phyloP scores from a whole-genome alignment of 2,329 filamentous ascomycete genomes.

The Colletotrichum ledebouriae region DNA sequence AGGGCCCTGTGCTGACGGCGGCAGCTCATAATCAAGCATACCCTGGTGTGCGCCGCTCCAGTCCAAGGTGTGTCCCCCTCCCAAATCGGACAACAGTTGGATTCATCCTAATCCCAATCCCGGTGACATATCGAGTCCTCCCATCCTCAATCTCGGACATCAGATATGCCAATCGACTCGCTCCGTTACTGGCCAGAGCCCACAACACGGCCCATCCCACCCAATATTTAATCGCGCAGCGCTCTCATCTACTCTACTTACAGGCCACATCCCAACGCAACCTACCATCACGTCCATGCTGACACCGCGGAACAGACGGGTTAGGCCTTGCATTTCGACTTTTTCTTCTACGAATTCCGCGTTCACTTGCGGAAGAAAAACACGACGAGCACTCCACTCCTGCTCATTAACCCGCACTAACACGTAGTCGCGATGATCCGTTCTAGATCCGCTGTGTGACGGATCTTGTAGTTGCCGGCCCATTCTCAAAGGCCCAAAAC shows the following conservation, averaged over 20 bases:
- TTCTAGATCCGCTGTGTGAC: constrained; percentile 27
- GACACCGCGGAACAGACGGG: constrained; percentile 35
- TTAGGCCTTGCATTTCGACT: constrained; percentile 8
- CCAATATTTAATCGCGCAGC: constrained; percentile 41
- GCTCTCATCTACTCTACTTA: background rate
- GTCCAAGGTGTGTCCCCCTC: constrained; percentile 27
- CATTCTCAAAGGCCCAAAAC: constrained; percentile 6
- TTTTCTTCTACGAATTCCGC: constrained; percentile 9
- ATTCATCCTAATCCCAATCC: constrained; percentile 28
- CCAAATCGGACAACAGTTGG: background rate
- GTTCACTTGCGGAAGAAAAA: constrained; percentile 8
- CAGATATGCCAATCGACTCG: constrained; percentile 31
- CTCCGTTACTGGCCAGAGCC: constrained; percentile 7
- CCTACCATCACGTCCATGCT: constrained; percentile 27
- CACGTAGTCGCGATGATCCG: constrained; percentile 18
- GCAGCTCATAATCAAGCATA: constrained; percentile 24
- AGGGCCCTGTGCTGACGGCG: background rate
- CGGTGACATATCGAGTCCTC: constrained; percentile 11
- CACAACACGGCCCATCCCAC: constrained; percentile 29
- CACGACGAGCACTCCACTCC: constrained; percentile 25
- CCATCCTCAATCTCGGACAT: constrained; percentile 14
- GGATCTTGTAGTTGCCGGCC: constrained; percentile 14
- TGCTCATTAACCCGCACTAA: constrained; percentile 24
- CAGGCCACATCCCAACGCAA: constrained; percentile 32
- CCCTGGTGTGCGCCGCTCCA: constrained; percentile 17